Conservation (phyloP, 169 alveolate genomes). For the Toxoplasma gondii region DNA sequence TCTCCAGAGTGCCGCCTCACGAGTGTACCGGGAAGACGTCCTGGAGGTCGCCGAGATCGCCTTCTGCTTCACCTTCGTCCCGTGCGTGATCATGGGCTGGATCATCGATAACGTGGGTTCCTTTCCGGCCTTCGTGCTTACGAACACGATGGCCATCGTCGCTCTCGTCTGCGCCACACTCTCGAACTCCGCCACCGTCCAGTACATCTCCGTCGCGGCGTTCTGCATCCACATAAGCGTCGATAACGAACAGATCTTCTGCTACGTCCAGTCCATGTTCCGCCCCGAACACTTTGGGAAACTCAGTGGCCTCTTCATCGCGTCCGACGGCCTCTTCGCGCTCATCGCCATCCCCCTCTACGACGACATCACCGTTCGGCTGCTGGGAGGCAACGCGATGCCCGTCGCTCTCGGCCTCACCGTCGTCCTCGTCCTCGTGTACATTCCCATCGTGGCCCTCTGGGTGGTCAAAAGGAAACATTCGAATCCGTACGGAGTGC, state of each 20-base stretch:
- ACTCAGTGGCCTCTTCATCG: conserved; percentile 37
- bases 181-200: background rate
- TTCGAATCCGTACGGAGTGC: conserved; percentile 20
- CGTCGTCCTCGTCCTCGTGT: background rate
- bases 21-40: background rate
- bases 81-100: conserved; percentile 48
- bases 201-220: background rate
- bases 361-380: conserved; percentile 45
- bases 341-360: conserved; percentile 48
- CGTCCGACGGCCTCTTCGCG: conserved; percentile 52
- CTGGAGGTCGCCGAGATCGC: background rate
- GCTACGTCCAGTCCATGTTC: conserved; percentile 44
- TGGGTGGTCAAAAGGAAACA: background rate
- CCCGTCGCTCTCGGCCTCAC: conserved; percentile 19
- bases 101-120: conserved; percentile 51
- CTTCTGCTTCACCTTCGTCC: conserved; percentile 33
- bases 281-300: conserved; percentile 44
- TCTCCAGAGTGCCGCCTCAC: conserved; percentile 45
- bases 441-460: background rate
- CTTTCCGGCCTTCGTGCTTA: conserved; percentile 10
- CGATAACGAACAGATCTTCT: conserved; percentile 46
- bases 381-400: conserved; percentile 27
- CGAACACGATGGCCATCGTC: conserved; percentile 52
- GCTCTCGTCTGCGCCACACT: conserved; percentile 11
- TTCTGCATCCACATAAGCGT: conserved; percentile 49